A percentile compares a stretch with the other conserved stretches of the same genome.
These are phyloP conservation scores for Lichtheimia hyalospora DNA, from an alignment of 371 early-diverging fungal genomes.

Conservation along the genomic window DNA sequence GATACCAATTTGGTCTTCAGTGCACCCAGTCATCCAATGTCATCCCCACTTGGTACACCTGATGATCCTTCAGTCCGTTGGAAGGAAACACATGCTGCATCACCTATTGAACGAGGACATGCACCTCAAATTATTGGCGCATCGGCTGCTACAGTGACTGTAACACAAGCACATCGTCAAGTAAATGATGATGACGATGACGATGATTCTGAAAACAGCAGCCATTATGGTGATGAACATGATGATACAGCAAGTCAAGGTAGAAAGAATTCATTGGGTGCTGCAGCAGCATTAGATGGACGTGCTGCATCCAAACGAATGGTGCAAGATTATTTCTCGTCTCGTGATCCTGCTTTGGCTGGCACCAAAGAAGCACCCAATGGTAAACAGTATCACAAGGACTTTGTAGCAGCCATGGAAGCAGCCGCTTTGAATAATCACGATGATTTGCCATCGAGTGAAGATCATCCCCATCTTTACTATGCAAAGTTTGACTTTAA, in stretches of 20 bases:
- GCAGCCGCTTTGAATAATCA: constrained; percentile 40
- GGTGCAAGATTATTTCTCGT: constrained; percentile 40
- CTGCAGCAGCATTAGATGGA: constrained; percentile 21
- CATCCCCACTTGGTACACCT: constrained; percentile 6
- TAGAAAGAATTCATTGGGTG: neutral
- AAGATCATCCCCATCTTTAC: constrained; percentile 55
- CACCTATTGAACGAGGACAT: constrained; percentile 30
- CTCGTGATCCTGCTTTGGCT: constrained; percentile 13
- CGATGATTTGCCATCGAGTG: constrained; percentile 28
- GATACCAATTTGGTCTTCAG: constrained; percentile 17
- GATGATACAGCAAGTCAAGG: neutral
- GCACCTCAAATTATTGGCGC: constrained; percentile 18
- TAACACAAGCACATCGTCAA: neutral
- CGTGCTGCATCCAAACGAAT: constrained; percentile 42
- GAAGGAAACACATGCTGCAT: constrained; percentile 31
- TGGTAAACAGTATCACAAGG: constrained; percentile 35
- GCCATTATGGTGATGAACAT: neutral
- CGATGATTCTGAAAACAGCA: too few relatives aligned
- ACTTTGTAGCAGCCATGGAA: constrained; percentile 40
- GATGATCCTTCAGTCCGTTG: constrained; percentile 26
- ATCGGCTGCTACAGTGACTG: constrained; percentile 22
- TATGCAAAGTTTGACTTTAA: constrained; percentile 76
- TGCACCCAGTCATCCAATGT: neutral
- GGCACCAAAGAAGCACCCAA: neutral
- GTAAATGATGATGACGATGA: neutral